Evolutionary conservation across 441 rosid species (phyloP).

Genomic region (Gossypium gossypioides): DNA sequence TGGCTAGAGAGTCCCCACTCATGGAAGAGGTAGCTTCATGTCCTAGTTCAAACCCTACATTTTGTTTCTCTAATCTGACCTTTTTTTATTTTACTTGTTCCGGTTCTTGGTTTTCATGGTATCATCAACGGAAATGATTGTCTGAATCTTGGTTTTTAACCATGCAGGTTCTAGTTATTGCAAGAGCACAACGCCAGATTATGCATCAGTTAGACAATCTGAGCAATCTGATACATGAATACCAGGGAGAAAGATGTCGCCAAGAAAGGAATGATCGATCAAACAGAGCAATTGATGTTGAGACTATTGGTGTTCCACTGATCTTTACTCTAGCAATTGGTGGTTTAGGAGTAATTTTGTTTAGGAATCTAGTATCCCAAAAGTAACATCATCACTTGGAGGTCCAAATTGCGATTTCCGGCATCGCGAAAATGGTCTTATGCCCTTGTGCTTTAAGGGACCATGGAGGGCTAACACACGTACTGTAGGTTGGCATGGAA

Average conservation of each 20-base stretch:
- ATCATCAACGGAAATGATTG: not conserved
- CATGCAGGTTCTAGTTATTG: conserved; percentile 46
- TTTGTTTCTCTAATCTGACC: not conserved
- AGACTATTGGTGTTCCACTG: conserved; percentile 33
- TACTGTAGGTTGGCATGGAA: not conserved
- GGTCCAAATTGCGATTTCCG: not conserved
- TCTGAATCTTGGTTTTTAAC: not conserved
- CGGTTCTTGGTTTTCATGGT: not conserved
- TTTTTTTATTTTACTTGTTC: not conserved
- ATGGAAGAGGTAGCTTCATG: conserved; percentile 71
- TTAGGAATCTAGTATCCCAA: conserved; percentile 32
- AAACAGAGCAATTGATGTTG: conserved; percentile 25
- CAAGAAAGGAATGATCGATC: conserved; percentile 38
- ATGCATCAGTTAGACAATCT: conserved; percentile 77
- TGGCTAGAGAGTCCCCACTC: conserved; percentile 65
- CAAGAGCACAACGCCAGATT: conserved; percentile 73
- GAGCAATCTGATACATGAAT: conserved; percentile 61
- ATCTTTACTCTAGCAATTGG: conserved; percentile 56
- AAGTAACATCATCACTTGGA: conserved; percentile 22
- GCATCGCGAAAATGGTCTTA: not conserved
- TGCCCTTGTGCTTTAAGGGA: not conserved
- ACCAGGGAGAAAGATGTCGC: conserved; percentile 50
- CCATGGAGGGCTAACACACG: not conserved
- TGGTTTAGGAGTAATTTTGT: conserved; percentile 47
- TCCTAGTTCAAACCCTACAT: not conserved